phyloP scores from a whole-genome alignment of 2,329 filamentous ascomycete species.

The Emmonsiellopsis sp. region DNA sequence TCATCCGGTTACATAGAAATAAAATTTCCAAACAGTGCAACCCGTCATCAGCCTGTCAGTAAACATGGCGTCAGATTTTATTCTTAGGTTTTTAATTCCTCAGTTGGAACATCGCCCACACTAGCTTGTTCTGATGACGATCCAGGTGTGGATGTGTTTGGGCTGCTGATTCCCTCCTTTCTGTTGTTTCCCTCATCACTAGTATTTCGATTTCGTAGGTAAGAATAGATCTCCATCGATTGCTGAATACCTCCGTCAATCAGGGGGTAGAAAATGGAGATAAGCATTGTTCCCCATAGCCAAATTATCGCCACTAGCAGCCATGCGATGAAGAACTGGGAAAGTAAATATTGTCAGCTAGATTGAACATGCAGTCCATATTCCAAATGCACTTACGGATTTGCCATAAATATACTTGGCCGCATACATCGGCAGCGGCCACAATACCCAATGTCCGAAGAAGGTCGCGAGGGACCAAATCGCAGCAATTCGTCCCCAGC shows the following conservation, averaged over 20 bases:
- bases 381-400: background rate
- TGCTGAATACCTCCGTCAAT: constrained; percentile 35
- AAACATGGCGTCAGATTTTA: too few relatives aligned
- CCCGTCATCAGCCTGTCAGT: too few relatives aligned
- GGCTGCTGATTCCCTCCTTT: background rate
- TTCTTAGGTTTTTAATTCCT: too few relatives aligned
- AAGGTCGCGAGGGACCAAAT: constrained; percentile 43
- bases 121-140: too few relatives aligned
- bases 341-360: background rate
- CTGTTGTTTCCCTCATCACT: background rate
- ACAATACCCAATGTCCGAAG: constrained; percentile 45
- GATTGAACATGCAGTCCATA: constrained; percentile 16
- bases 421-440: constrained; percentile 48
- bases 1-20: too few relatives aligned
- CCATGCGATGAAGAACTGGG: constrained; percentile 42
- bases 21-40: too few relatives aligned
- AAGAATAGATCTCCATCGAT: background rate
- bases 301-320: constrained; percentile 43
- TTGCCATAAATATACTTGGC: constrained; percentile 41
- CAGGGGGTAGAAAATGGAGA: constrained; percentile 42
- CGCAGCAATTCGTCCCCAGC: constrained; percentile 39
- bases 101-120: too few relatives aligned
- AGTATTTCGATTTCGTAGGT: background rate
- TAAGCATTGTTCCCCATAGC: constrained; percentile 43
- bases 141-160: background rate